phyloP scores from a whole-genome alignment of 352 stramenopile genomes.

The Pythium graminicola region DNA sequence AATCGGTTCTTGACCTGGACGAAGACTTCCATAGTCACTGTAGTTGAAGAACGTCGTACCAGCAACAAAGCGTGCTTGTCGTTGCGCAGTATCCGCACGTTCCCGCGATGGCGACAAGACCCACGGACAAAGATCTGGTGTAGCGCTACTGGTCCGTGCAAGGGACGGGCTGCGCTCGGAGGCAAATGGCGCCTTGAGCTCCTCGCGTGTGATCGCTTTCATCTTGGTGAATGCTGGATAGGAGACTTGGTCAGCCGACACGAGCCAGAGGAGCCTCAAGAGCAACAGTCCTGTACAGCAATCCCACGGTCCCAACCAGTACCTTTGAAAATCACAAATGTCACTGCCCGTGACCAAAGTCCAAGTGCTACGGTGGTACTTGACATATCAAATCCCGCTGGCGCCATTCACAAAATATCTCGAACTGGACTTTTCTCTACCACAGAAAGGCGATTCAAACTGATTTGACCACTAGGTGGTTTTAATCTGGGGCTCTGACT shows the following conservation, averaged over 20 bases:
- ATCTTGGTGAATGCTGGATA: not conserved
- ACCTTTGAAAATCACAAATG: too few relatives aligned
- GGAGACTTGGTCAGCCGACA: too few relatives aligned
- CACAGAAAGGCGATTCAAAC: not conserved
- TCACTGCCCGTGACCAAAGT: too few relatives aligned
- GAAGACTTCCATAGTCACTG: not conserved
- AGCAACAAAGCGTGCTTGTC: conserved; percentile 16
- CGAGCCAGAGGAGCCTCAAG: too few relatives aligned
- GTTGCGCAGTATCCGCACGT: not conserved
- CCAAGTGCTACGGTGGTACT: too few relatives aligned
- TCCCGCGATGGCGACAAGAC: not conserved
- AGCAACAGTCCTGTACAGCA: too few relatives aligned
- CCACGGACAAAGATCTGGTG: conserved; percentile 1
- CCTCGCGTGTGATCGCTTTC: conserved; percentile 8
- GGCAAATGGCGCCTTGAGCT: not conserved
- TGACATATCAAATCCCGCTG: not conserved
- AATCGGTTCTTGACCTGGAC: too few relatives aligned
- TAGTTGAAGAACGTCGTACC: conserved; percentile 6
- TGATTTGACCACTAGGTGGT: not conserved
- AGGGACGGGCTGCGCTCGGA: not conserved
- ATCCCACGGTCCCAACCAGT: too few relatives aligned
- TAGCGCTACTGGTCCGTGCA: not conserved
- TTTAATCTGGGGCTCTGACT: too few relatives aligned
- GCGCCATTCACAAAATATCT: not conserved
- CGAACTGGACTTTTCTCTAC: not conserved